phyloP scores from a whole-genome alignment of 345 rosid genomes.

The Crucihimalaya himalaica region DNA sequence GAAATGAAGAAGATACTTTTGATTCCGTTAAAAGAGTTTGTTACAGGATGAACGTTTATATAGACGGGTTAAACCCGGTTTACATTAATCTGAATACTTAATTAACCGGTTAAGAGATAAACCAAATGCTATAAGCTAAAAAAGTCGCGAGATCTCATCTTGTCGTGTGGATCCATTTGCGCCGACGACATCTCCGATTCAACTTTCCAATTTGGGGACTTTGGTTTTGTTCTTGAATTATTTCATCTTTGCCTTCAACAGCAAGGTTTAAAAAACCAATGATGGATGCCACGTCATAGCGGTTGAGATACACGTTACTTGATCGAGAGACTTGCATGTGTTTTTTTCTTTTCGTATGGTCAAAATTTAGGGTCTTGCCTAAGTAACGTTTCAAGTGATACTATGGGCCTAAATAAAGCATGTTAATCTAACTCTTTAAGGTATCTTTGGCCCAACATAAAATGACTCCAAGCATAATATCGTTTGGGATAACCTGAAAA shows the following conservation, averaged over 20 bases:
- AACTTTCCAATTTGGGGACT: not conserved
- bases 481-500: not conserved
- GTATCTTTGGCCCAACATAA: not conserved
- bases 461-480: not conserved
- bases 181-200: slow-evolving; percentile 41
- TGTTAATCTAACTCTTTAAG: not conserved
- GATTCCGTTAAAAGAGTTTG: too few species aligned
- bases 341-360: slow-evolving; percentile 6
- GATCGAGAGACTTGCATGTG: slow-evolving; percentile 6
- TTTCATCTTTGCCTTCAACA: not conserved
- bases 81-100: too few species aligned
- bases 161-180: slow-evolving; percentile 52
- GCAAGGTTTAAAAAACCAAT: slow-evolving; percentile 1
- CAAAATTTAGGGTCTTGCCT: not conserved
- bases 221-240: not conserved
- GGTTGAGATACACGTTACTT: slow-evolving; percentile 14
- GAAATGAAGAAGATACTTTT: too few species aligned
- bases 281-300: slow-evolving; percentile 14
- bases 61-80: too few species aligned
- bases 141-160: slow-evolving; percentile 61
- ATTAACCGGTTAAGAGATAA: too few species aligned
- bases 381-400: not conserved
- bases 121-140: too few species aligned
- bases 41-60: too few species aligned
- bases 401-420: not conserved